phyloP scores from a whole-genome alignment of 73 alveolate genomes.

The Blepharisma stoltei region DNA sequence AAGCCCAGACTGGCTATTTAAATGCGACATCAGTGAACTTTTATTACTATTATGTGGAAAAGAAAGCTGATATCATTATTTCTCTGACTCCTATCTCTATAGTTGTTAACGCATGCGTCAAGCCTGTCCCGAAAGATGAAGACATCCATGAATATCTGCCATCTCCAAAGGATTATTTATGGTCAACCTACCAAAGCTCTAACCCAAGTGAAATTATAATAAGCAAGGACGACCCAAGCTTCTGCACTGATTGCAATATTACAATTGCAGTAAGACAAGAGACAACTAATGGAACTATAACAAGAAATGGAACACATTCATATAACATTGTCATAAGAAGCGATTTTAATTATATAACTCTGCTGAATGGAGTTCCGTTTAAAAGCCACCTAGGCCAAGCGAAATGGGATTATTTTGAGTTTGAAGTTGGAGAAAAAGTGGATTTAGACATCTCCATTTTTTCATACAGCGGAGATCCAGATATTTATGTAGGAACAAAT shows the following conservation, averaged over 20 bases:
- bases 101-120: background rate
- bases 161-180: too few relatives aligned
- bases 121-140: too few relatives aligned
- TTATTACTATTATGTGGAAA: background rate
- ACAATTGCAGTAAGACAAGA: background rate
- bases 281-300: background rate
- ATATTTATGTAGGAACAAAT: background rate
- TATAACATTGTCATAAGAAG: background rate
- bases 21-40: background rate
- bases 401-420: conserved; percentile 13
- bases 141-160: too few relatives aligned
- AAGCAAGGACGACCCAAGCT: background rate
- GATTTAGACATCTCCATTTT: conserved; percentile 1
- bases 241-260: background rate
- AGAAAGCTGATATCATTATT: background rate
- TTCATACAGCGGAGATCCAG: conserved; percentile 23
- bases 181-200: too few relatives aligned
- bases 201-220: too few relatives aligned
- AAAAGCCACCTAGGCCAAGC: background rate
- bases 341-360: background rate
- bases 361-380: conserved; percentile 10
- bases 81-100: background rate
- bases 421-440: background rate
- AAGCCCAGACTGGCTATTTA: background rate
- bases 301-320: background rate